Evolutionary conservation across 805 yeast species (phyloP), one percentile per base, ranked within the genome.

Genomic region (Kodamaea lidongshanica): DNA sequence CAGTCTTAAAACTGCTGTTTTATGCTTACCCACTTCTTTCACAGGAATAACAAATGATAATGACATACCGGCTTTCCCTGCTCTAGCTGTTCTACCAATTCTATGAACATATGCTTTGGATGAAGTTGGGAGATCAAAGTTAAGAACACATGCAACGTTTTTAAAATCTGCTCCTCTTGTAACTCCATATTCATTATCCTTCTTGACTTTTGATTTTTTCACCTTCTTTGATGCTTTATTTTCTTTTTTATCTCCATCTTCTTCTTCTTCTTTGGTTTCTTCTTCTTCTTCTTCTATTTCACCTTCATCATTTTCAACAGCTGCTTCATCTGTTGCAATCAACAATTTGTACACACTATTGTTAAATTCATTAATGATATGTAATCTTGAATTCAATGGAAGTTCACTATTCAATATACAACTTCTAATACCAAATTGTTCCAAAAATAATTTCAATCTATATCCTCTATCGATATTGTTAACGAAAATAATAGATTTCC

Each of bases 61-160:
- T 0, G 97, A 83, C 74, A 86, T 88, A 35, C 98, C 98, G 2
- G 92, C 70, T 52, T 85, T 87, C 32, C 96, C 95, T 6, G 95
- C 97, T 60, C 98, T 77, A 4, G 98, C 98, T 4, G 98, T 92
- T 65, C 98, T 77, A 30, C 98, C 98, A 20, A 92, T 74, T 52
- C 98, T 74, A 57, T 92, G 98, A 17, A 86, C 79, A 52, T 92
- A 92, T 3, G 94, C 75, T 51, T 80, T 82, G 4, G 96, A 79
- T 7, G 94, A 77, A 3, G 84, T 72, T 23, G 98, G 98, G 45
- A 92, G 65, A 53, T 92, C 98, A 54, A 92, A 92, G 58, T 92
- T 92, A 41, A 92, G 65, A 6, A 92, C 98, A 62, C 97, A 92
- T 6, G 96, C 92, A 37, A 92, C 97, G 47, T 92, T 89, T 46